A percentile compares a stretch with the other conserved stretches of the same genome.
phyloP scores from a whole-genome alignment of 176 grass and related monocot genomes.

The Pharus latifolius region DNA sequence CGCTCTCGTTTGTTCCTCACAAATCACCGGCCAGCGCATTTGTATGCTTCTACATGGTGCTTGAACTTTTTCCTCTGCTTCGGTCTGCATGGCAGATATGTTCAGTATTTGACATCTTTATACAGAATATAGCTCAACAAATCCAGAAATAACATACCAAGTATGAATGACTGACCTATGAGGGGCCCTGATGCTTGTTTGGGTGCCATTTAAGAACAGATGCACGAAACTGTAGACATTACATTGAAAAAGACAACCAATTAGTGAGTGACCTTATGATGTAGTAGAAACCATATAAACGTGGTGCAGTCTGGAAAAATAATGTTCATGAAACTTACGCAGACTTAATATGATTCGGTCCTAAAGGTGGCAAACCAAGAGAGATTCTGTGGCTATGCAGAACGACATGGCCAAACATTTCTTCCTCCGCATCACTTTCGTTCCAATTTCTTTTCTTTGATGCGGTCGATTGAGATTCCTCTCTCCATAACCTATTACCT shows the following conservation, averaged over 20 bases:
- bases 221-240: conserved; percentile 37
- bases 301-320: background rate
- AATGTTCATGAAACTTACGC: conserved; percentile 53
- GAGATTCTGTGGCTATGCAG: conserved; percentile 39
- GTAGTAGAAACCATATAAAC: background rate
- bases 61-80: conserved; percentile 71
- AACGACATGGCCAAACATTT: conserved; percentile 11
- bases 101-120: background rate
- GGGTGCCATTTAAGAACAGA: conserved; percentile 95
- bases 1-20: background rate
- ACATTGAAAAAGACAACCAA: background rate
- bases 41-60: conserved; percentile 49
- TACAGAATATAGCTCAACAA: background rate
- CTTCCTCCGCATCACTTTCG: conserved; percentile 76
- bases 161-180: conserved; percentile 32
- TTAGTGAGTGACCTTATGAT: background rate
- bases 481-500: too few species aligned
- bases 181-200: conserved; percentile 76
- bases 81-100: conserved; percentile 9
- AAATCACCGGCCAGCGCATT: conserved; percentile 14
- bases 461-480: conserved; percentile 40
- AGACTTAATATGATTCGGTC: conserved; percentile 63
- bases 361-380: conserved; percentile 58
- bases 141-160: background rate
- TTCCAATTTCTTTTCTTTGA: conserved; percentile 45